phyloP scores from a whole-genome alignment of 139 green algal genomes.

The Chloropicon primus region DNA sequence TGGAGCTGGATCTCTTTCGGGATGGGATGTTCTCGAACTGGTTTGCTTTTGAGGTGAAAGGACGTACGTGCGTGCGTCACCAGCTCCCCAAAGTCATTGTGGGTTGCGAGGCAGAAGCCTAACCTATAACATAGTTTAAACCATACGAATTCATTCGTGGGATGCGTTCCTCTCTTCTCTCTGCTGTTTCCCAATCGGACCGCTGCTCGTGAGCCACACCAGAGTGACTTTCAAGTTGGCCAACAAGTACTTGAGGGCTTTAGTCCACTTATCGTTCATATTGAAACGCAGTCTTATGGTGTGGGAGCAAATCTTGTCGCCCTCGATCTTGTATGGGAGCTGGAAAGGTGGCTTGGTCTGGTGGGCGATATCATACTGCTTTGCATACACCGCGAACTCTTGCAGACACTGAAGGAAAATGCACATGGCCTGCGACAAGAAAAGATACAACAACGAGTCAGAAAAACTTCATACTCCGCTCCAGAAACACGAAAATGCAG shows the following conservation, averaged over 20 bases:
- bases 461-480: not conserved
- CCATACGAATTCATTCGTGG: no score
- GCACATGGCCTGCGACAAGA: not conserved
- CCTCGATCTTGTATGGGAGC: constrained; percentile 73
- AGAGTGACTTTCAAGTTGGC: constrained; percentile 49
- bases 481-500: no score
- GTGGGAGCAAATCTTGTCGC: constrained; percentile 64
- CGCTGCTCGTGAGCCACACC: constrained; percentile 12
- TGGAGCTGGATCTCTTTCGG: no score
- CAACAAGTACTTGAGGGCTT: constrained; percentile 85
- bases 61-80: no score
- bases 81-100: no score
- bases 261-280: constrained; percentile 79
- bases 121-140: no score
- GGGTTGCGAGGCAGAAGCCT: no score
- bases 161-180: not conserved
- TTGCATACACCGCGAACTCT: constrained; percentile 70
- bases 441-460: not conserved
- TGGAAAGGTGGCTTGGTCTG: constrained; percentile 36
- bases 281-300: constrained; percentile 71
- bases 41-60: no score
- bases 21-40: no score
- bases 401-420: not conserved
- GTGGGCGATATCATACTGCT: constrained; percentile 1
- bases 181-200: not conserved